Evolutionary conservation across 2,329 filamentous ascomycete species (phyloP).

Genomic region (Metarhizium guizhouense): DNA sequence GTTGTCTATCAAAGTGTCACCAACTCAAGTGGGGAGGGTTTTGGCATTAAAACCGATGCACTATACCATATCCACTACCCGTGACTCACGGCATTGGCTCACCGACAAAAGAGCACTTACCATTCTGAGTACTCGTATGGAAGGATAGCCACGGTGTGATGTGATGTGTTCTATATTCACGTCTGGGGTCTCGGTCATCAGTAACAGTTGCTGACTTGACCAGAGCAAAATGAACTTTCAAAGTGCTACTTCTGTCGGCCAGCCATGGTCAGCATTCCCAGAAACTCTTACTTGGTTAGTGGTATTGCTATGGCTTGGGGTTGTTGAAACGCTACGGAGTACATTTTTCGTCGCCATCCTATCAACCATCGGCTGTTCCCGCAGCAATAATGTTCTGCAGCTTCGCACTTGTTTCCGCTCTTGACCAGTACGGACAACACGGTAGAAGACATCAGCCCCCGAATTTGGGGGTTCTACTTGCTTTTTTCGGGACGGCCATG

Average conservation of each 20-base stretch:
- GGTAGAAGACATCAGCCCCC: neutral
- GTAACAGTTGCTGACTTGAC: neutral
- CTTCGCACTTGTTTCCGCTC: neutral
- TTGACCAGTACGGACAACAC: neutral
- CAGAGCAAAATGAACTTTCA: neutral
- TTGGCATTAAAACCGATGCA: neutral
- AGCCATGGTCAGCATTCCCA: neutral
- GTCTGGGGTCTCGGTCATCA: neutral
- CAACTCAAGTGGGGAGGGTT: neutral
- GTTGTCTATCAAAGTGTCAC: neutral
- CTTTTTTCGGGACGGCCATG: neutral
- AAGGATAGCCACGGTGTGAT: neutral
- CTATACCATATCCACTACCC: neutral
- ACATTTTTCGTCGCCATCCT: neutral
- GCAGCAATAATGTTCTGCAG: constrained; percentile 4
- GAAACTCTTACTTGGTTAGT: neutral
- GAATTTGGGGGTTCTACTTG: neutral
- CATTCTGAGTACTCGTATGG: neutral
- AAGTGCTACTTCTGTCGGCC: neutral
- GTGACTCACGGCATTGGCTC: neutral
- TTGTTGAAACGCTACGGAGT: neutral
- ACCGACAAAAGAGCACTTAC: neutral
- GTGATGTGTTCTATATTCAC: neutral
- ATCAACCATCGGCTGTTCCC: neutral
- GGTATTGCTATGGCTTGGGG: neutral